These are phyloP conservation scores for Cyclotella cryptica DNA, from an alignment of 108 stramenopile genomes.

Conservation along the genomic window DNA sequence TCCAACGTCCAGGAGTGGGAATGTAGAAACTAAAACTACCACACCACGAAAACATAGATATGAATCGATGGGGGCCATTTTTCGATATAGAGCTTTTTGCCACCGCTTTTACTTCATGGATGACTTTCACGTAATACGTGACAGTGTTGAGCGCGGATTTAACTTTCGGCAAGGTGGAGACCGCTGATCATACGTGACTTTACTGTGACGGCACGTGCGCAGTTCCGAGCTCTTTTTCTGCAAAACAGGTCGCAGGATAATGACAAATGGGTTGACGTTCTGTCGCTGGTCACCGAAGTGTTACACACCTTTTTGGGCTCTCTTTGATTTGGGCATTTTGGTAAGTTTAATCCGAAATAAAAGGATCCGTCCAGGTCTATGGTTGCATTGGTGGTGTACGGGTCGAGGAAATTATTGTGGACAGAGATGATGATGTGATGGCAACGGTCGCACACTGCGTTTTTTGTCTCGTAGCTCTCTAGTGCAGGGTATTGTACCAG, in stretches of 20 bases:
- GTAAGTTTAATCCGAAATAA: not conserved
- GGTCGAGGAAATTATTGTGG: too few relatives aligned
- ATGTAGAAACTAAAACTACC: conserved; percentile 45
- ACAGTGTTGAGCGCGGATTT: conserved; percentile 33
- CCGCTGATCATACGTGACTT: conserved; percentile 26
- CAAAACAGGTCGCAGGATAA: not conserved
- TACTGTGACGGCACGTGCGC: conserved; percentile 15
- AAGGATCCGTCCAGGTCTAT: too few relatives aligned
- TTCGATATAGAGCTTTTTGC: conserved; percentile 45
- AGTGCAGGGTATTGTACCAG: not conserved
- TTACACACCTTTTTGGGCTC: conserved; percentile 40
- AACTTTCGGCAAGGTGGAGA: conserved; percentile 33
- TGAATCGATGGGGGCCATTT: conserved; percentile 7
- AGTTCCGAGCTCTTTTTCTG: conserved; percentile 3
- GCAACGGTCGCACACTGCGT: too few relatives aligned
- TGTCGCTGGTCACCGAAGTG: not conserved
- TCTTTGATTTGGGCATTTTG: conserved; percentile 45
- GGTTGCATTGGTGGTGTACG: too few relatives aligned
- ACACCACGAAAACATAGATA: conserved; percentile 7
- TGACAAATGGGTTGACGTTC: not conserved
- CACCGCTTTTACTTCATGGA: conserved; percentile 45
- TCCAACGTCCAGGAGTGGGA: conserved; percentile 44
- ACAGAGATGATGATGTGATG: too few relatives aligned
- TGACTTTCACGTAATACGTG: conserved; percentile 15
- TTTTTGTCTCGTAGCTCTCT: too few relatives aligned